Evolutionary conservation across 495 filamentous ascomycete species (phyloP), one percentile per base, ranked within the genome.

Genomic region (Glonium stellatum): DNA sequence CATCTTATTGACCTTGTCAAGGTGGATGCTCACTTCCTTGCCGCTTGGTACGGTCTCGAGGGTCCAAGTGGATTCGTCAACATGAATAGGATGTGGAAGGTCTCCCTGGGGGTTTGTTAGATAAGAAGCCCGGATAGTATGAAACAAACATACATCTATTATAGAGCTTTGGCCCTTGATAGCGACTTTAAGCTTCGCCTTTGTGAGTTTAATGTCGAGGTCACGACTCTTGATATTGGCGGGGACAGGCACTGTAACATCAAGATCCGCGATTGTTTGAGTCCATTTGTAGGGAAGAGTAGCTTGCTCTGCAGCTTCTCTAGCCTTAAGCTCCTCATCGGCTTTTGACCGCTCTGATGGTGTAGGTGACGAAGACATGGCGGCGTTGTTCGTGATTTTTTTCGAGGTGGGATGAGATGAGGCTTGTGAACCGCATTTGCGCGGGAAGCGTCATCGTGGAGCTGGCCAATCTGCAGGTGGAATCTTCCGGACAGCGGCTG

Each of bases 1-100:
- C 81, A 92, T 84, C 82, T 97, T 91, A 80, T 97, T 96, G 58
- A 84, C 77, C 74, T 98, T 98, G 79, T 97, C 93, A 31, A 98
- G 87, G 73, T 97, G 95, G 64, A 98, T 78, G 69, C 84, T 82
- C 66, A 97, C 73, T 68, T 89, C 82, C 74, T 95, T 95, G 66
- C 80, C 84, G 22, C 77, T 77, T 1, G 84, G 72, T 13, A 82
- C 79, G 6, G 87, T 78, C 55, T 89, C 84, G 35, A 98, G 84
- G 4, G 93, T 97, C 93, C 93, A 98, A 44, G 92, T 92, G 57
- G 84, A 90, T 67, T 97, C 93, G 73, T 96, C 91, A 59, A 84
- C 76, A 68, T 79, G 76, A 70, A 97, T 85, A 5, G 86, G 70
- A 73, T 96, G 85, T 12, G 93, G 86, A 67, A 97, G 80, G 61